phyloP scores from a whole-genome alignment of 202 grass and related monocot species.

The Elaeis oleifera region DNA sequence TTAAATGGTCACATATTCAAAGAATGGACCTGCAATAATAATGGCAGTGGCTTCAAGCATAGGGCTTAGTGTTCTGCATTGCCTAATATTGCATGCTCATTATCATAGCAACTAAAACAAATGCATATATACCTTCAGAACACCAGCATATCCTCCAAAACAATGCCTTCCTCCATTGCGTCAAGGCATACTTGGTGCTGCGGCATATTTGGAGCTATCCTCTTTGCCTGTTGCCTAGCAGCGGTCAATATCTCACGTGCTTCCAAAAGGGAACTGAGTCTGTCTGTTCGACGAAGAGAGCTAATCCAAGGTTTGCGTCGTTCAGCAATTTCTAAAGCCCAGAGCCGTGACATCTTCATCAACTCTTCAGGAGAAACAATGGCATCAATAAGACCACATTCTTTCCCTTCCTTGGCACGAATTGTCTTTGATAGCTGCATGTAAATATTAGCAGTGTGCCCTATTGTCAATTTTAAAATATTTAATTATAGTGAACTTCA shows the following conservation, averaged over 20 bases:
- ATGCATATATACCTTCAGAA: slow-evolving; percentile 55
- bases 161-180: slow-evolving; percentile 73
- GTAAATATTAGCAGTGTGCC: neutral
- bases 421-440: slow-evolving; percentile 81
- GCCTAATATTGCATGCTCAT: neutral
- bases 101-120: neutral
- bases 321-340: slow-evolving; percentile 85
- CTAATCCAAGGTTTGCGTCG: slow-evolving; percentile 73
- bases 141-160: slow-evolving; percentile 85
- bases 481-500: too few relatives aligned
- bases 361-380: slow-evolving; percentile 71
- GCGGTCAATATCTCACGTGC: slow-evolving; percentile 55
- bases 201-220: slow-evolving; percentile 66
- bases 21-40: too few relatives aligned
- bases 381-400: slow-evolving; percentile 73
- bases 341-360: slow-evolving; percentile 62
- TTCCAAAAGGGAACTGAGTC: slow-evolving; percentile 75
- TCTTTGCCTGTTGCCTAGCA: slow-evolving; percentile 64
- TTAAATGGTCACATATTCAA: too few relatives aligned
- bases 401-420: slow-evolving; percentile 71
- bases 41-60: too few relatives aligned
- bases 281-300: slow-evolving; percentile 80
- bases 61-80: too few relatives aligned
- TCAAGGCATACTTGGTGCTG: slow-evolving; percentile 83
- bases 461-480: too few relatives aligned